phyloP scores from a whole-genome alignment of 768 basidiomycete species.

The Agaricus bisporus region DNA sequence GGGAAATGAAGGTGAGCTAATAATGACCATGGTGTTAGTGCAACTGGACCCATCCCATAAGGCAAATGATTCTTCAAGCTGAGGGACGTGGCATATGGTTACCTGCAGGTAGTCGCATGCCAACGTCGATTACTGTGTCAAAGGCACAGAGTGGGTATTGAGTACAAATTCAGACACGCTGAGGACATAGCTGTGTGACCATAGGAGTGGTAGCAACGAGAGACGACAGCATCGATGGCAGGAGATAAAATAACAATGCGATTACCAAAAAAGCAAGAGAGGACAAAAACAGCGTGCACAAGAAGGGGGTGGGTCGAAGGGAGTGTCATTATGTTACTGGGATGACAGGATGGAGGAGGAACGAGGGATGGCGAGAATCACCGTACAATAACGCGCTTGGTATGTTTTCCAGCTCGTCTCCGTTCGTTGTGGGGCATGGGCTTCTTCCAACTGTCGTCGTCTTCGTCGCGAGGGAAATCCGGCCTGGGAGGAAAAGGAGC shows the following conservation, averaged over 20 bases:
- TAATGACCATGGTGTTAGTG: constrained; percentile 4
- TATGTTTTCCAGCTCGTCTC: constrained; percentile 76
- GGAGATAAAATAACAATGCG: constrained; percentile 5
- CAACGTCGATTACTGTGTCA: neutral
- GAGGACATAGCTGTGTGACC: neutral
- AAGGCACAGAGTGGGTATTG: neutral
- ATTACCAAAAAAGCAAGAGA: constrained; percentile 7
- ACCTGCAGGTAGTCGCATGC: constrained; percentile 11
- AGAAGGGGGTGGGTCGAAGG: constrained; percentile 4
- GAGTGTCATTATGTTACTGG: neutral
- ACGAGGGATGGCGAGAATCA: constrained; percentile 3
- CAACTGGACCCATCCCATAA: constrained; percentile 5
- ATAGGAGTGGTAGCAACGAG: neutral
- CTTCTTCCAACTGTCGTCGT: constrained; percentile 64
- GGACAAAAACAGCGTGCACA: constrained; percentile 1
- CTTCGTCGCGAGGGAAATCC: constrained; percentile 41
- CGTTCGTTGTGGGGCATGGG: constrained; percentile 73
- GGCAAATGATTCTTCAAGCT: constrained; percentile 8
- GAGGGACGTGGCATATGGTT: constrained; percentile 2
- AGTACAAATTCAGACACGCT: constrained; percentile 1
- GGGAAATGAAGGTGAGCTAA: constrained; percentile 1
- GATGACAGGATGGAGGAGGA: neutral
- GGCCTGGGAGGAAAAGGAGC: constrained; percentile 26
- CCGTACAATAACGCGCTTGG: constrained; percentile 62
- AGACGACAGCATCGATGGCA: neutral